Evolutionary conservation across 257 asterid species (phyloP).

Genomic region (Forsythia viridissima): DNA sequence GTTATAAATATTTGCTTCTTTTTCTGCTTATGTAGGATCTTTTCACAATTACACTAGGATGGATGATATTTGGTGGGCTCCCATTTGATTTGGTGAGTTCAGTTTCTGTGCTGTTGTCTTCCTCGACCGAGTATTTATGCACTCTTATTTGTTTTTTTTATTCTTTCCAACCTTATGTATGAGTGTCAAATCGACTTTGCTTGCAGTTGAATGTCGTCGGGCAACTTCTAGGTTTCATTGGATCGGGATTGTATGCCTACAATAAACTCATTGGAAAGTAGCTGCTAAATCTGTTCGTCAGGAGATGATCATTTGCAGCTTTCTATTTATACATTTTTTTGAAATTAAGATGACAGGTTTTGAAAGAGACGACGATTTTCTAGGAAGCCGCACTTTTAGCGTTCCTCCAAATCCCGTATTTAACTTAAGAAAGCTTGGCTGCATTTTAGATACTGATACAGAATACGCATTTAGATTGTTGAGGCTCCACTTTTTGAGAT

Average conservation of each 20-base stretch:
- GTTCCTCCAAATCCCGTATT: background rate
- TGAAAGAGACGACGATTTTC: background rate
- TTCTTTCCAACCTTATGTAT: background rate
- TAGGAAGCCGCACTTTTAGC: background rate
- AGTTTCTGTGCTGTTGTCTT: conserved; percentile 7
- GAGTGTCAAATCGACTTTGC: background rate
- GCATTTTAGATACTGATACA: background rate
- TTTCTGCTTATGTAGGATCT: conserved; percentile 56
- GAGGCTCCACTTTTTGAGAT: background rate
- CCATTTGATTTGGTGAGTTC: conserved; percentile 80
- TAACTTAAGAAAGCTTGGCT: background rate
- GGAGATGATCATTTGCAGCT: conserved; percentile 2
- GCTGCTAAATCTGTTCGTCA: conserved; percentile 14
- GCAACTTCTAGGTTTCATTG: conserved; percentile 75
- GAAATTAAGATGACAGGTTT: background rate
- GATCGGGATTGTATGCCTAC: conserved; percentile 79
- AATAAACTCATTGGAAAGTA: conserved; percentile 69
- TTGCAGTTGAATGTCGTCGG: conserved; percentile 82
- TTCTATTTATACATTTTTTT: conserved; percentile 12
- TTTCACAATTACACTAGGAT: conserved; percentile 82
- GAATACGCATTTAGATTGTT: background rate
- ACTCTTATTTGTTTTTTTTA: background rate
- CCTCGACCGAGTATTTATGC: background rate
- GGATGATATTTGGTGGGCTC: conserved; percentile 89
- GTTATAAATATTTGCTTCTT: background rate